Evolutionary conservation across 805 yeast genomes (phyloP).

Genomic region (Scheffersomyces stipitis): DNA sequence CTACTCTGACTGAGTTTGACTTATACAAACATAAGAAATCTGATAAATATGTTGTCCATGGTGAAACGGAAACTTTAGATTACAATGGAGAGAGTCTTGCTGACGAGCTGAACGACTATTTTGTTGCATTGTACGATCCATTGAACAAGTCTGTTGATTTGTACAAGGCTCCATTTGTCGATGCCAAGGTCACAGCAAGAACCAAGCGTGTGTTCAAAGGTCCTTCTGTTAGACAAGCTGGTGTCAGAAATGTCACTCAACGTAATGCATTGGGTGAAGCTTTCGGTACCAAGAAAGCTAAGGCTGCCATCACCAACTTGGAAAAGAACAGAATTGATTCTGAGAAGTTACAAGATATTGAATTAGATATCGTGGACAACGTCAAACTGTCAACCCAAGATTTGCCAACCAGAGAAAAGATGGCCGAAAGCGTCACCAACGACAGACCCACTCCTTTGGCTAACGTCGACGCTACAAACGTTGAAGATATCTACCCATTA

Average conservation of each 20-base stretch:
- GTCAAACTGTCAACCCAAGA: conserved; percentile 68
- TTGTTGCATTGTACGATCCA: conserved; percentile 78
- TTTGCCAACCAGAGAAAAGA: conserved; percentile 69
- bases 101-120: conserved; percentile 49
- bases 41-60: conserved; percentile 61
- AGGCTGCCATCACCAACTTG: conserved; percentile 77
- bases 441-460: conserved; percentile 85
- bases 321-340: conserved; percentile 87
- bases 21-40: conserved; percentile 52
- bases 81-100: conserved; percentile 58
- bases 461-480: conserved; percentile 74
- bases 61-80: conserved; percentile 71
- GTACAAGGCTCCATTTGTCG: conserved; percentile 59
- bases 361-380: conserved; percentile 78
- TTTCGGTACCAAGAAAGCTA: conserved; percentile 96
- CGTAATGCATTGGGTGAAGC: conserved; percentile 90
- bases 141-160: conserved; percentile 62
- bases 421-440: conserved; percentile 54
- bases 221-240: conserved; percentile 62
- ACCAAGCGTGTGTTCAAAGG: conserved; percentile 56
- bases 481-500: conserved; percentile 80
- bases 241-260: conserved; percentile 52
- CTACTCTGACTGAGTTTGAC: conserved; percentile 59
- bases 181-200: conserved; percentile 62
- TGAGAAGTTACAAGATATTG: conserved; percentile 69